Percentiles rank a stretch among this genome's conserved stretches.
phyloP scores from a whole-genome alignment of 441 rosid species.

The Geranium incanum region DNA sequence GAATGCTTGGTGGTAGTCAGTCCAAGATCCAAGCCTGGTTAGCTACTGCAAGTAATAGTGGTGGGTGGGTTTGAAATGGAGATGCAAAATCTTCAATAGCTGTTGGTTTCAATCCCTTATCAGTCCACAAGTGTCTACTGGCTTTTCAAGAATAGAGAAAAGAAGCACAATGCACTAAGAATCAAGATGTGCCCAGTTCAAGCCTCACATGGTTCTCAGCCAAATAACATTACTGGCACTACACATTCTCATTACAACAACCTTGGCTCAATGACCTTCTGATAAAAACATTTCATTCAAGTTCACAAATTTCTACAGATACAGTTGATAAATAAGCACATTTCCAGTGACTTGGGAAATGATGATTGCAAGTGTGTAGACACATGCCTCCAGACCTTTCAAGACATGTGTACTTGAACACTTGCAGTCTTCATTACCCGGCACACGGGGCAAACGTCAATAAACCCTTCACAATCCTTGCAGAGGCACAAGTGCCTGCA shows the following conservation, averaged over 20 bases:
- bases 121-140: background rate
- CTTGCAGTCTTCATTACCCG: slow-evolving; percentile 48
- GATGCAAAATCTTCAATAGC: background rate
- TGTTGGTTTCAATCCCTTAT: too few relatives aligned
- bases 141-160: background rate
- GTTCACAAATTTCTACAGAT: slow-evolving; percentile 4
- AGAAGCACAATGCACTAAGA: background rate
- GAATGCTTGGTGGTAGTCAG: background rate
- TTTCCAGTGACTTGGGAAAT: background rate
- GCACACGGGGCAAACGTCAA: slow-evolving; percentile 48
- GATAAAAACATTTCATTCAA: background rate
- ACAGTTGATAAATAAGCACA: background rate
- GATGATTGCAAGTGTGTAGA: slow-evolving; percentile 5
- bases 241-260: background rate
- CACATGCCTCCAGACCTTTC: slow-evolving; percentile 8
- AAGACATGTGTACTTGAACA: slow-evolving; percentile 35
- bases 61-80: background rate
- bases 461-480: slow-evolving; percentile 45
- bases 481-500: slow-evolving; percentile 63
- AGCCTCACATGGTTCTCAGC: too few relatives aligned
- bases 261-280: background rate
- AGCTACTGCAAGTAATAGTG: background rate
- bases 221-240: background rate
- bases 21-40: background rate
- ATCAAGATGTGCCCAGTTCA: background rate